These are phyloP conservation scores for Alloteropsis angusta DNA, from an alignment of 202 grass and related monocot genomes.

Conservation along the genomic window DNA sequence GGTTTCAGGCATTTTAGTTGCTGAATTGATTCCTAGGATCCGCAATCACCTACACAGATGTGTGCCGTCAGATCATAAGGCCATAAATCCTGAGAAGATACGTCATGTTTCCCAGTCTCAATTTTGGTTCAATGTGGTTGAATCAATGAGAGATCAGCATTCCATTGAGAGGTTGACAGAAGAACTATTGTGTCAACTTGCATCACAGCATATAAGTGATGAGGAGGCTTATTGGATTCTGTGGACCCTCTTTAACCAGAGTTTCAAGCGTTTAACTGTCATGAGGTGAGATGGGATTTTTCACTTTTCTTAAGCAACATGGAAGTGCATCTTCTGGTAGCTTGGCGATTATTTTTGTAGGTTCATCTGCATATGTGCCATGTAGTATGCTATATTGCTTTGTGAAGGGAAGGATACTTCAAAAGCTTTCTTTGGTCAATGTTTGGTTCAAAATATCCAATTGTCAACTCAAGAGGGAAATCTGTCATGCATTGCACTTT, in stretches of 20 bases:
- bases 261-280: slow-evolving; percentile 31
- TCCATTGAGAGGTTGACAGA: slow-evolving; percentile 85
- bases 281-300: slow-evolving; percentile 55
- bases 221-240: slow-evolving; percentile 82
- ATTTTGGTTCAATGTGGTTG: slow-evolving; percentile 83
- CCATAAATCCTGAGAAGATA: slow-evolving; percentile 31
- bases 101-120: slow-evolving; percentile 44
- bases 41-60: slow-evolving; percentile 54
- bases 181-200: slow-evolving; percentile 62
- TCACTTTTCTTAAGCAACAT: not conserved
- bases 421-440: not conserved
- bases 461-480: not conserved
- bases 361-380: slow-evolving; percentile 21
- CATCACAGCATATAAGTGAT: slow-evolving; percentile 59
- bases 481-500: not conserved
- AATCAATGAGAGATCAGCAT: slow-evolving; percentile 76
- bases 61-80: slow-evolving; percentile 40
- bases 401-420: not conserved
- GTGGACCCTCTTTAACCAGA: slow-evolving; percentile 73
- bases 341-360: not conserved
- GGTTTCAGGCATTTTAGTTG: slow-evolving; percentile 77
- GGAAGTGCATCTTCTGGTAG: not conserved
- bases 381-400: slow-evolving; percentile 11
- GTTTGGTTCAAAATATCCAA: not conserved
- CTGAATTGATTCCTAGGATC: slow-evolving; percentile 69